A percentile compares a stretch with the other conserved stretches of the same genome.
phyloP scores from a whole-genome alignment of 176 grass and related monocot genomes.

The Phoenix roebelenii region DNA sequence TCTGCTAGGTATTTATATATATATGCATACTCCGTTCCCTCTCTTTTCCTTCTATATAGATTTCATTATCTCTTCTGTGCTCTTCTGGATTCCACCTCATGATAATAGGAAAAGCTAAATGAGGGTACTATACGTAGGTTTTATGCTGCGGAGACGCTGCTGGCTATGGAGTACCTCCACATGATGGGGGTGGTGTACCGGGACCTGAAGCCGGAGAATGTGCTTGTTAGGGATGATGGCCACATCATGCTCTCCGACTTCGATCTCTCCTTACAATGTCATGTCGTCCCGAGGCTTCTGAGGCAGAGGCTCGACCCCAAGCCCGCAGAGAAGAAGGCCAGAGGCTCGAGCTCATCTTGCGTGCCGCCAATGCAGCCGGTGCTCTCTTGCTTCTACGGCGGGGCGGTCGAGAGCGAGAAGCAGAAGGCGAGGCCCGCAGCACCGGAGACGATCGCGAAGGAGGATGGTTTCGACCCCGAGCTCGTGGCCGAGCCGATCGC shows the following conservation, averaged over 20 bases:
- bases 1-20: slow-evolving; percentile 29
- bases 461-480: slow-evolving; percentile 27
- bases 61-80: no score
- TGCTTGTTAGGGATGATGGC: slow-evolving; percentile 70
- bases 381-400: slow-evolving; percentile 67
- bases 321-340: slow-evolving; percentile 15
- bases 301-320: slow-evolving; percentile 10
- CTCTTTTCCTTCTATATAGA: no score
- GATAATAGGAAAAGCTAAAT: no score
- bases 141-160: slow-evolving; percentile 72
- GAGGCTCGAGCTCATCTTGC: slow-evolving; percentile 27
- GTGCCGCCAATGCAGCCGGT: slow-evolving; percentile 82
- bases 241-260: slow-evolving; percentile 99
- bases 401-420: slow-evolving; percentile 37
- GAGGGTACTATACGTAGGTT: slow-evolving; percentile 32
- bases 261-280: slow-evolving; percentile 81
- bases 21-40: no score
- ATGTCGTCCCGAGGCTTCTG: slow-evolving; percentile 64
- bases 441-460: slow-evolving; percentile 11
- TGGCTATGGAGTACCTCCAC: slow-evolving; percentile 89
- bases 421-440: not conserved
- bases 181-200: slow-evolving; percentile 98
- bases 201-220: slow-evolving; percentile 92
- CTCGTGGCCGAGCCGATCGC: slow-evolving; percentile 75
- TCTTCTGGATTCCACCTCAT: no score